Base-by-base conservation (phyloP, 108 stramenopile species). In the Nitzschia sp. region DNA sequence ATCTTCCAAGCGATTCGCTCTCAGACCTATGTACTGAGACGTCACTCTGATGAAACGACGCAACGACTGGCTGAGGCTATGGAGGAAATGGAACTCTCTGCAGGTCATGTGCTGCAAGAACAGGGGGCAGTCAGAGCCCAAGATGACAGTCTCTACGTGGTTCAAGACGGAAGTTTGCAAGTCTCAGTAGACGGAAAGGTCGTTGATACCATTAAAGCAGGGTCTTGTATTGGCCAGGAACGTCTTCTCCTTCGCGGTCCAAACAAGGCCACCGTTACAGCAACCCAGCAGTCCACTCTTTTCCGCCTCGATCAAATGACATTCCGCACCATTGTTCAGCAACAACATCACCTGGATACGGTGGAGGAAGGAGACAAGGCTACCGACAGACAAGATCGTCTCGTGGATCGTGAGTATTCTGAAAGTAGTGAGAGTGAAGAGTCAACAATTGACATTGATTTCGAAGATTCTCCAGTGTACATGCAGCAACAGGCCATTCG, bases 241-340 rank as follows among this genome's bases (percentile, higher is more conserved):
- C 90, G 92, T 3, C 75, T 95, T 22, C 75, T 95, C 75, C 92
- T 93, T 76, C 87, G 88, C 61, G 69, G 72, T 41, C 85, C 91
- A 0, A 77, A 93, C 41, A 88, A 91, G 19, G 92, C 95, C 26
- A 87, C 88, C 34, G 78, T 86, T 51, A n/a, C 25, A 74, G 86
- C 64, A 79, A 43, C 21, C 17, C 17, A 34, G 10, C 25, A 48
- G 26, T 19, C n/a, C 0, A 54, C 61, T 6, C 67, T 94, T 8
- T 92, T 93, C 80, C 77, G 66, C 20, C 78, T 96, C 53, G 82
- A 91, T 73, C 86, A 92, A 55, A 76, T 57, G 60, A 72, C 75
- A 40, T 96, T 91, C 76, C 84, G 91, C 24, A 71, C 61, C 26
- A 83, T 94, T 29, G 75, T 82, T 24, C 84, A 90, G 34, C 22